Conservation (phyloP, 2,329 filamentous ascomycete genomes). For the Penicillium sp. region DNA sequence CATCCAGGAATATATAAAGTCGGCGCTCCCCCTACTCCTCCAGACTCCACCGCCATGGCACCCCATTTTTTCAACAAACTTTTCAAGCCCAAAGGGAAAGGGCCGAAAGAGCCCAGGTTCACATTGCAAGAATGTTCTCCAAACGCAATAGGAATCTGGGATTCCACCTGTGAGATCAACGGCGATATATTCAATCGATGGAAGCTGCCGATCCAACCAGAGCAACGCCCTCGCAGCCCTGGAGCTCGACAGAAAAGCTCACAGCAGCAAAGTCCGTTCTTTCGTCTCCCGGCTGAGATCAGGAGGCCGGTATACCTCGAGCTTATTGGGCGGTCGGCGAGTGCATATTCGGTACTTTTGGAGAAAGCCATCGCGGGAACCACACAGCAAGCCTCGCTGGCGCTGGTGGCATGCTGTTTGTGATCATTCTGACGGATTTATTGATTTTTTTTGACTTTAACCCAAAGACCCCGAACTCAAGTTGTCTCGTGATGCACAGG, state of each 20-base stretch:
- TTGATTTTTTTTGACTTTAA: neutral
- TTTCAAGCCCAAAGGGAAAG: neutral
- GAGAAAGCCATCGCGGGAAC: neutral
- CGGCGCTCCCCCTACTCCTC: neutral
- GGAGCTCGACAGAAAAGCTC: neutral
- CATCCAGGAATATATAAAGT: no score
- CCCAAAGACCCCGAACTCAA: constrained; percentile 47
- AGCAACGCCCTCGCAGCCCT: neutral
- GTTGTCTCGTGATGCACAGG: constrained; percentile 31
- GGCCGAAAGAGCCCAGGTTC: neutral
- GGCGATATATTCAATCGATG: neutral
- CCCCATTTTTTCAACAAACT: neutral
- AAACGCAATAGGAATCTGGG: neutral
- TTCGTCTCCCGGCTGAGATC: neutral
- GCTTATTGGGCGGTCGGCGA: neutral
- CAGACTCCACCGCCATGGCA: neutral
- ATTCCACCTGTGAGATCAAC: neutral
- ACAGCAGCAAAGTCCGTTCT: neutral
- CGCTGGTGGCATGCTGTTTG: neutral
- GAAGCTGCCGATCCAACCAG: neutral
- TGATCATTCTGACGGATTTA: neutral
- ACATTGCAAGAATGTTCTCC: neutral
- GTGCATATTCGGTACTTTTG: neutral
- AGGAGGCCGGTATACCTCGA: neutral
- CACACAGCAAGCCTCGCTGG: neutral